Conservation (phyloP, 441 rosid species). For the Gossypium lobatum region DNA sequence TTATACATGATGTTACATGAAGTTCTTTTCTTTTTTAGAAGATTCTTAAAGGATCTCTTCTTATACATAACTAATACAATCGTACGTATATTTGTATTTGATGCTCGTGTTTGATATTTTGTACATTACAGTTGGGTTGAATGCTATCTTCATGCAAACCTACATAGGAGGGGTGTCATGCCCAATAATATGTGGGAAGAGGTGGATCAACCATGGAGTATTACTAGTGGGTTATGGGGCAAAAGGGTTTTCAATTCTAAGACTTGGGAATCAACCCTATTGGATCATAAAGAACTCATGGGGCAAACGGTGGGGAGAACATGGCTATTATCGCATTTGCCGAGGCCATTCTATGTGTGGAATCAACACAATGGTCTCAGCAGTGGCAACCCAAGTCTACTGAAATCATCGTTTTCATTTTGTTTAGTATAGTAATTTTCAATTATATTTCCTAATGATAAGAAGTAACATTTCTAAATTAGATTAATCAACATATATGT, state of each 20-base stretch:
- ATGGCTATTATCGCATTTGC: slow-evolving; percentile 72
- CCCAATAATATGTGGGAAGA: slow-evolving; percentile 72
- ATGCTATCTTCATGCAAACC: slow-evolving; percentile 79
- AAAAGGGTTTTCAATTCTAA: slow-evolving; percentile 64
- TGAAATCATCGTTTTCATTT: not conserved
- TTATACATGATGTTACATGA: too few relatives aligned
- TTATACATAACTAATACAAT: not conserved
- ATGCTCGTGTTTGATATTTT: not conserved
- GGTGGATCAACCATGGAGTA: slow-evolving; percentile 63
- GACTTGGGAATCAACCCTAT: slow-evolving; percentile 56
- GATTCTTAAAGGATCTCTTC: too few relatives aligned
- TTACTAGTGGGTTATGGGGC: slow-evolving; percentile 71
- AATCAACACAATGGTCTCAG: slow-evolving; percentile 77
- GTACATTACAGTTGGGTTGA: slow-evolving; percentile 48
- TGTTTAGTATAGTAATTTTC: not conserved
- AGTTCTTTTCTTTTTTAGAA: too few relatives aligned
- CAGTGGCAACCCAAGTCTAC: slow-evolving; percentile 42
- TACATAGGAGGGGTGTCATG: slow-evolving; percentile 89
- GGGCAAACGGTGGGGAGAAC: slow-evolving; percentile 82
- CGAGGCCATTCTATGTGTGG: slow-evolving; percentile 71
- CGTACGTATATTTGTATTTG: not conserved
- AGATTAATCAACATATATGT: too few relatives aligned
- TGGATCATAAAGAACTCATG: slow-evolving; percentile 92
- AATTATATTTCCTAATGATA: too few relatives aligned
- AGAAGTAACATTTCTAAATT: too few relatives aligned